Evolutionary conservation across 352 stramenopile species (phyloP).

Genomic region (Elongisporangium undulatum): DNA sequence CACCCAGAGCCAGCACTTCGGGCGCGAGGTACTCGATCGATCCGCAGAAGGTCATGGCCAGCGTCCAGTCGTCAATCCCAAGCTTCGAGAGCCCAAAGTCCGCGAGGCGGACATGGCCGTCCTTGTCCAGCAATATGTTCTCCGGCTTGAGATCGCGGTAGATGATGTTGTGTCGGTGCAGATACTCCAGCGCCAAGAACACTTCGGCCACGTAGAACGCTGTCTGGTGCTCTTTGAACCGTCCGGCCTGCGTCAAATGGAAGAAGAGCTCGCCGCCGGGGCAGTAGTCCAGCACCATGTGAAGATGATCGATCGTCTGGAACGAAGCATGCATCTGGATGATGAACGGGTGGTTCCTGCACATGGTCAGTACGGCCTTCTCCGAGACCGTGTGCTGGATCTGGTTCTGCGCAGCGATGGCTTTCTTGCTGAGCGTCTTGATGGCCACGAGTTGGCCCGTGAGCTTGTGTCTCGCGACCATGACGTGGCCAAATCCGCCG

Average conservation of each 20-base stretch:
- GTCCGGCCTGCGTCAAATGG: conserved; percentile 69
- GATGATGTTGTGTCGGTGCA: conserved; percentile 73
- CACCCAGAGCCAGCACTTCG: conserved; percentile 57
- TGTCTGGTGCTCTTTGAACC: conserved; percentile 74
- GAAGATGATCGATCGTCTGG: conserved; percentile 77
- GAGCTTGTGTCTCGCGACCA: conserved; percentile 58
- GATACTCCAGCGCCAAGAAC: conserved; percentile 70
- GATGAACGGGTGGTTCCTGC: conserved; percentile 89
- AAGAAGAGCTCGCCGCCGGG: conserved; percentile 82
- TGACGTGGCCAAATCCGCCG: conserved; percentile 85
- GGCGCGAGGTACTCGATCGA: conserved; percentile 87
- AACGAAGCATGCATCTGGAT: conserved; percentile 87
- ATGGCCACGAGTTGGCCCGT: conserved; percentile 68
- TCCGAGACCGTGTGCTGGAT: conserved; percentile 84
- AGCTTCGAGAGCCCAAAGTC: conserved; percentile 90
- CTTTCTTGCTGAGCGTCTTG: conserved; percentile 83
- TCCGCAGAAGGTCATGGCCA: conserved; percentile 80
- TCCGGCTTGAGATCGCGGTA: conserved; percentile 91
- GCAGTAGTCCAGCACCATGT: conserved; percentile 75
- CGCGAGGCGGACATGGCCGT: conserved; percentile 84
- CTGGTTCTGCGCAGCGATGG: conserved; percentile 74
- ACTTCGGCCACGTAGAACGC: conserved; percentile 89
- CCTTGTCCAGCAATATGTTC: conserved; percentile 86
- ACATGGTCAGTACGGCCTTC: conserved; percentile 85
- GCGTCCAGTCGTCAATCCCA: conserved; percentile 53